Base-by-base conservation (phyloP, 257 asterid species). In the Apocynum venetum region DNA sequence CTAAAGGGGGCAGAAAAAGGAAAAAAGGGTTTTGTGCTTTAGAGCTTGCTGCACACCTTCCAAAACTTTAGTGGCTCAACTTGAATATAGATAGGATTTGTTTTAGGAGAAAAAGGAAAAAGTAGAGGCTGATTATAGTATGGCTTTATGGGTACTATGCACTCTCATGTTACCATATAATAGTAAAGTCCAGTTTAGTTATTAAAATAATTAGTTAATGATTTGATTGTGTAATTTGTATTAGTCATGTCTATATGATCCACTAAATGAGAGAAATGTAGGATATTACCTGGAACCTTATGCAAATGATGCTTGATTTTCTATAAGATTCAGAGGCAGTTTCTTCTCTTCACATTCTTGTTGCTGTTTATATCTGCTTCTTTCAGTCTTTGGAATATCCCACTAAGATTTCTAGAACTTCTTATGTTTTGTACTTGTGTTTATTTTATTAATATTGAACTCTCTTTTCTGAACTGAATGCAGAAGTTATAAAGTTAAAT, bases 401-500 rank as follows among this genome's bases (percentile, higher is more conserved):
- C 73, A 19, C 7, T 17, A 31, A 43, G 53, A 48, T 7, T 7
- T 41, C 19, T 43, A 67, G 9, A 44, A 8, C 71, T 64, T 64
- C 46, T 65, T 41, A 17, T 68, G 38, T 44, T 67, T 46, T 68
- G 36, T 68, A 3, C 53, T 43, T 43, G 53, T 20, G 9, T 15
- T 40, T 19, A 15, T 40, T 66, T 46, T 46, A 60, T 51, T 73
- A 15, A 38, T 66, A 13, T 31, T 68, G 15, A 74, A 14, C 63
- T 57, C 60, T 70, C 48, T 4, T 79, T 74, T 73, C 69, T 79
- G 80, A 60, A 70, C 65, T 78, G 63, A 77, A 51, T 83, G 83
- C 85, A 88, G 97, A 86, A 66, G 72, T 79, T 78, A 38, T 80
- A 73, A 83, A 86, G 82, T 81, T 93, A 53, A 87, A 82, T 72